These are phyloP conservation scores for Talaromyces adpressus DNA, from an alignment of 495 filamentous ascomycete genomes.

Conservation along the genomic window DNA sequence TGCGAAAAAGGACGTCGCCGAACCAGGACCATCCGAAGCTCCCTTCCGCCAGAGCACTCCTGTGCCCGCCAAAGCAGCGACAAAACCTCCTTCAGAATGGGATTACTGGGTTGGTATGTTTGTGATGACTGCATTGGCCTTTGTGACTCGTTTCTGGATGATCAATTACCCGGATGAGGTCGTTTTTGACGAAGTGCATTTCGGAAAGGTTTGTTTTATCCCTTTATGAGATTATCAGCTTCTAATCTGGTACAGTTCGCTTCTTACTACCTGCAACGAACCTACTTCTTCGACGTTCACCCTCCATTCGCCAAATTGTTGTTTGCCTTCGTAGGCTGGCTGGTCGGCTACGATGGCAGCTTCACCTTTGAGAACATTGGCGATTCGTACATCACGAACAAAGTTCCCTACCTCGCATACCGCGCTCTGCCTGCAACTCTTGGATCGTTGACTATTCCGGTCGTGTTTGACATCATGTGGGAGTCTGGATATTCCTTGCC, in stretches of 20 bases:
- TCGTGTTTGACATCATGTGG: constrained; percentile 97
- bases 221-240: background rate
- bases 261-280: constrained; percentile 93
- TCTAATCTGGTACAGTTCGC: constrained; percentile 58
- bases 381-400: constrained; percentile 95
- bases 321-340: constrained; percentile 87
- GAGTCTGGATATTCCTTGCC: constrained; percentile 96
- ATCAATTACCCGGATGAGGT: constrained; percentile 93
- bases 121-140: constrained; percentile 76
- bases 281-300: constrained; percentile 99
- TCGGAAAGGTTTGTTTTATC: constrained; percentile 71
- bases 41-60: background rate
- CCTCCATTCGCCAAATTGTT: constrained; percentile 78
- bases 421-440: constrained; percentile 88
- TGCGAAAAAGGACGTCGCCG: constrained; percentile 32
- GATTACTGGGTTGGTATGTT: constrained; percentile 78
- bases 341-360: constrained; percentile 89
- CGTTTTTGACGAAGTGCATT: constrained; percentile 99
- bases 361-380: constrained; percentile 99
- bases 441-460: constrained; percentile 88
- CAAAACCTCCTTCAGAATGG: constrained; percentile 51
- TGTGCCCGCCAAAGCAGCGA: constrained; percentile 10
- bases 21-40: background rate
- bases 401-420: constrained; percentile 93
- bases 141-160: constrained; percentile 88